Evolutionary conservation across 768 basidiomycete genomes (phyloP), one percentile per base, ranked within the genome.

Genomic region (Scleroderma bovista): DNA sequence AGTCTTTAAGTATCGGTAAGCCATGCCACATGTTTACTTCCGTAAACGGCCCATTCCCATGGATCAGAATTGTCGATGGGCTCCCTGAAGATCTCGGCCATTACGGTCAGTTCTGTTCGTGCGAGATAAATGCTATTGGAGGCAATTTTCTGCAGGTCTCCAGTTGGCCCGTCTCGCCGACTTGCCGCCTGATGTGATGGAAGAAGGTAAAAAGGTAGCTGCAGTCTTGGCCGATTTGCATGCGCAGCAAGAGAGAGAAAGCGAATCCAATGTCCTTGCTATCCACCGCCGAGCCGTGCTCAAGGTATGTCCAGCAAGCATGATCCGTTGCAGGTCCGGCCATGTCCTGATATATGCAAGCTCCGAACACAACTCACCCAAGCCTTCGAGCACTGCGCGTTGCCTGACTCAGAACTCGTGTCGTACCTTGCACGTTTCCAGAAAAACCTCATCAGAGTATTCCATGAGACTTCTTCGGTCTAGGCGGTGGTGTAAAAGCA

Each of bases 131-230:
- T 29, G 26, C 26, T 29, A 29, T n/a, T 9, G 31, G 16, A 17
- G n/a, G 3, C 6, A 34, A n/a, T n/a, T 31, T 10, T 10, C 20
- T 32, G 19, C 17, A 94, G 94, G 95, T 3, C 72, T 99, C 11
- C 88, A 96, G 57, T 78, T 97, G 23, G 93, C 94, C 12, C 80
- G 81, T 42, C 76, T 95, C 6, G 93, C 92, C 1, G 91, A 93
- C 60, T 72, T 99, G 1, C 95, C 95, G 0, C 54, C 64, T 0
- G 79, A 87, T 42, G 80, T 95, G 12, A 63, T 93, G 37, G 54
- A 59, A 4, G 83, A 87, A 63, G 84, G 78, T 6, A 76, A 69
- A 51, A 71, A 79, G 48, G 79, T 89, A 0, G 79, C 90, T 2
- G 72, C 73, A 13, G 70, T 66, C 9, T 76, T 96, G 10, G 68